Base-by-base conservation (phyloP, 768 basidiomycete genomes). In the Termitomyces bulborhizus region DNA sequence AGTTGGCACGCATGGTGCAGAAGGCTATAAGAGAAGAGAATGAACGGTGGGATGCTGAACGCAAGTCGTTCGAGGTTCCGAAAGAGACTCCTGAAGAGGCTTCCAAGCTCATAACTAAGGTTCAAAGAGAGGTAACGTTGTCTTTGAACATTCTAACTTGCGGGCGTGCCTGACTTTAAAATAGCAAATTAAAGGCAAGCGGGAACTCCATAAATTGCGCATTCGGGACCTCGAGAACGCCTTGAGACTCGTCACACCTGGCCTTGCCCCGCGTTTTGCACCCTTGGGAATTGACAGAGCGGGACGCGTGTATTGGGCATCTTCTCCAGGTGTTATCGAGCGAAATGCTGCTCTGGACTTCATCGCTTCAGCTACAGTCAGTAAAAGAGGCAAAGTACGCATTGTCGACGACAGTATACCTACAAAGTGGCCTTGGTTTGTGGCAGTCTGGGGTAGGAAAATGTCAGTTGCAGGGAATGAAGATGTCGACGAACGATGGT, bases 341-440 rank as follows among this genome's bases (percentile, higher is more conserved):
- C 73, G 79, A 26, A 83, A 87, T 63, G 54, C 76, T 68, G 73
- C 78, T 50, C 55, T 67, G 60, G 73, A 76, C 46, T 75, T 74
- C 49, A 64, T 78, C 18, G 39, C 65, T 9, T 57, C 59, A 16
- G 60, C 62, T 29, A 61, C 55, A 21, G 31, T 58, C 54, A 52
- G 55, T 57, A 69, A 67, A 54, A 76, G 75, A 62, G 67, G 68
- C 55, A 78, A 70, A 62, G 72, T 67, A 29, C 71, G 66, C 53
- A 65, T 68, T 31, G 75, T 74, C 7, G 67, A 71, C 31, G 80
- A 80, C n/a, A 65, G 66, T 21, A 68, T 72, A 34, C 67, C 85
- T 66, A 76, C 66, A 55, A 76, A 79, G 32, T 93, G 90, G 89
- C 75, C 82, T 1, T 90, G 85, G 85, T 86, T 88, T 65, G 62